phyloP scores from a whole-genome alignment of 2,329 filamentous ascomycete species.

The Trichoderma sp. region DNA sequence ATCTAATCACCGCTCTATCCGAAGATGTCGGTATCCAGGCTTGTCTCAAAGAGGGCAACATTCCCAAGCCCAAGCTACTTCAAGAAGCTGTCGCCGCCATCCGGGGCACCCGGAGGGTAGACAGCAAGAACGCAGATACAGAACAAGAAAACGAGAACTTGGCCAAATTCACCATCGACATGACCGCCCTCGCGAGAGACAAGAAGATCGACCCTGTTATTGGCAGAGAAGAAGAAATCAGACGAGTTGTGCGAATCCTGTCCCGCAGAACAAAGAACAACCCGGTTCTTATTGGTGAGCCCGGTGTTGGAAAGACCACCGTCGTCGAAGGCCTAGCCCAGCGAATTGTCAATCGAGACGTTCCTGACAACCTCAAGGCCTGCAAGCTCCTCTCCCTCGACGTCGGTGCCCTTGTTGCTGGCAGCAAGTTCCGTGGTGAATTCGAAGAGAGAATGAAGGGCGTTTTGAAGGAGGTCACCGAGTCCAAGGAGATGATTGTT shows the following conservation, averaged over 20 bases:
- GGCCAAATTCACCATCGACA: slow-evolving; percentile 97
- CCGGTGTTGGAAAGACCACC: slow-evolving; percentile 97
- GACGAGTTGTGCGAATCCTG: slow-evolving; percentile 85
- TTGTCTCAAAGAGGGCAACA: slow-evolving; percentile 78
- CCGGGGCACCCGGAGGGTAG: slow-evolving; percentile 86
- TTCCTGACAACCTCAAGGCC: slow-evolving; percentile 89
- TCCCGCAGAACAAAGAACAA: slow-evolving; percentile 98
- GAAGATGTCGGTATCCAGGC: slow-evolving; percentile 75
- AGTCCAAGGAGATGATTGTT: slow-evolving; percentile 94
- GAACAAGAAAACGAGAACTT: slow-evolving; percentile 93
- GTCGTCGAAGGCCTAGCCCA: slow-evolving; percentile 95
- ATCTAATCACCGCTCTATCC: slow-evolving; percentile 80
- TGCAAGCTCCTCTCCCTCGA: slow-evolving; percentile 95
- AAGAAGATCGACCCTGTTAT: slow-evolving; percentile 98
- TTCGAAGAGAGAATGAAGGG: slow-evolving; percentile 99
- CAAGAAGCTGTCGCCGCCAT: slow-evolving; percentile 90
- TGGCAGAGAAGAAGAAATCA: slow-evolving; percentile 92
- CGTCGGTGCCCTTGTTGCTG: slow-evolving; percentile 90
- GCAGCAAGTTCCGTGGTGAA: slow-evolving; percentile 97
- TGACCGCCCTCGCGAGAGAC: slow-evolving; percentile 93
- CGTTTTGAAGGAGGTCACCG: slow-evolving; percentile 92
- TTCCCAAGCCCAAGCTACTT: slow-evolving; percentile 87
- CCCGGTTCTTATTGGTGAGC: slow-evolving; percentile 94
- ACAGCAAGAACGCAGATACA: slow-evolving; percentile 92
- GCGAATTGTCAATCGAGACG: slow-evolving; percentile 93